Evolutionary conservation across 345 rosid species (phyloP), one percentile per base, ranked within the genome.

Genomic region (Murraya paniculata): DNA sequence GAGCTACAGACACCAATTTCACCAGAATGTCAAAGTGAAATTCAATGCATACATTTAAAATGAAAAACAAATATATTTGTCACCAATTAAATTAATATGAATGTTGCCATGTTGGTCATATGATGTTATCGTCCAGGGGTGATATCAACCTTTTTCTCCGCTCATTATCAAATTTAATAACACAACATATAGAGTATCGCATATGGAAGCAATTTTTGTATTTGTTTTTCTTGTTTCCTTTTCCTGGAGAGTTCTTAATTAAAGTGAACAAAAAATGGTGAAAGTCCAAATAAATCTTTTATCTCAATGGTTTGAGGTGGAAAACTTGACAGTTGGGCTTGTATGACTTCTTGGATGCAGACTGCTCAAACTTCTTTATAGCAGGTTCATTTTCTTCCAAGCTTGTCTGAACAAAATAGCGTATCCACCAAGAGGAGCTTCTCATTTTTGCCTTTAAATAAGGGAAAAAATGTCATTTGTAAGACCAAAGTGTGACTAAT

Each of bases 241-340:
- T 41, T 56, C 14, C 36, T 50, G 41, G 71, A 61, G 65, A 18
- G 50, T 61, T 22, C 35, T 27, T 19, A 41, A 60, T 60, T 50
- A 28, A 64, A 13, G 69, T 3, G 50, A 21, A 30, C 72, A 21
- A 50, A 45, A 64, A 50, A 57, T 68, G 73, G 57, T 55, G 30
- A 22, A 7, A 22, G 64, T 62, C n/a, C 71, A 24, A 18, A 24
- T 68, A 14, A 72, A 60, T 69, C 59, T 27, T 62, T 70, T 70
- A 75, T 24, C 74, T 62, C 91, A 86, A 80, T 66, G 98, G 88
- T 62, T 88, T 90, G 68, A 96, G 94, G 82, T 96, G 99, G 89
- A 96, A 96, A 80, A 92, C 88, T 86, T 91, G 98, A 86, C 99
- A 94, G 73, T 84, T 87, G 22, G 98, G 92, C 72, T 84, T 85